phyloP scores from a whole-genome alignment of 352 stramenopile genomes.

The Pythium scleroteichum region DNA sequence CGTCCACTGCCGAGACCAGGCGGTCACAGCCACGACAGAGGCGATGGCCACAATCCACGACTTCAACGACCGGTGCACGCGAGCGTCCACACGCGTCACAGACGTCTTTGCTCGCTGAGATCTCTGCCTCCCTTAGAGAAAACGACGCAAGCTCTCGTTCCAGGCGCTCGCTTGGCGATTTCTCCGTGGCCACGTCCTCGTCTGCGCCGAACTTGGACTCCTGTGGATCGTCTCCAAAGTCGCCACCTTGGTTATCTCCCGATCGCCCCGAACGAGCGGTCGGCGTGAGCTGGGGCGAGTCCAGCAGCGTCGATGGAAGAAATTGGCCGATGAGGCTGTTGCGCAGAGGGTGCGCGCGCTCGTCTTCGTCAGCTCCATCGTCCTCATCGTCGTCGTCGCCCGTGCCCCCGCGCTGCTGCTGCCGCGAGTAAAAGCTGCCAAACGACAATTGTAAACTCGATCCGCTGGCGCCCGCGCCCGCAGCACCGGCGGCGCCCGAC shows the following conservation, averaged over 20 bases:
- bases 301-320: conserved; percentile 70
- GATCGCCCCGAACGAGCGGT: conserved; percentile 32
- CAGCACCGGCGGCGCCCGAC: not conserved
- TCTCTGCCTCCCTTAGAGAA: conserved; percentile 7
- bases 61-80: conserved; percentile 17
- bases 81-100: conserved; percentile 23
- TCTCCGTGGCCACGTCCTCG: not conserved
- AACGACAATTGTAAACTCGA: conserved; percentile 38
- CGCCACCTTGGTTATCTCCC: conserved; percentile 26
- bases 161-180: conserved; percentile 4
- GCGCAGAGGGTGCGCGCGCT: conserved; percentile 59
- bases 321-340: conserved; percentile 81
- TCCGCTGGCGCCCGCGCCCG: not conserved
- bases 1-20: conserved; percentile 11
- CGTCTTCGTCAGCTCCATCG: conserved; percentile 47
- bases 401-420: not conserved
- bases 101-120: conserved; percentile 5
- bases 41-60: conserved; percentile 26
- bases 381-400: conserved; percentile 27
- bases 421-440: conserved; percentile 64
- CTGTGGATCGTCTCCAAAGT: conserved; percentile 27
- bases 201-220: not conserved
- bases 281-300: conserved; percentile 81
- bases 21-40: conserved; percentile 25
- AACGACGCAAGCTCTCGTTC: conserved; percentile 23